These are phyloP conservation scores for Verticillium tricorpus DNA, from an alignment of 2,329 filamentous ascomycete genomes.

Conservation along the genomic window DNA sequence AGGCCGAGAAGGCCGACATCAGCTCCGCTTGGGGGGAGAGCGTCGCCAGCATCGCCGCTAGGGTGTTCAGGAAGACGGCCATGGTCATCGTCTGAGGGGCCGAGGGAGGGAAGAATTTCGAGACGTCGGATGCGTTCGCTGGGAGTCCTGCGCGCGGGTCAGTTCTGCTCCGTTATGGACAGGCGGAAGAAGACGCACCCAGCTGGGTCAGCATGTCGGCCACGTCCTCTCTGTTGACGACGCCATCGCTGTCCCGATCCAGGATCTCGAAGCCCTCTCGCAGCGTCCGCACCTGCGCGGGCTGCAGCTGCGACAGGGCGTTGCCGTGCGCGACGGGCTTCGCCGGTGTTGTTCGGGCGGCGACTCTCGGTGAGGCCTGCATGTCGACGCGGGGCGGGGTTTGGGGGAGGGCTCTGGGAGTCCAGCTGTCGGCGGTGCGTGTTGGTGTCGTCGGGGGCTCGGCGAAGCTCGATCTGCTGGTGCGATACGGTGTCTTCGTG, in stretches of 20 bases:
- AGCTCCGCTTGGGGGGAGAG: slow-evolving; percentile 78
- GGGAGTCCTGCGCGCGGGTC: slow-evolving; percentile 58
- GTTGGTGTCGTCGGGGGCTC: slow-evolving; percentile 37
- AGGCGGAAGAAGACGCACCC: slow-evolving; percentile 40
- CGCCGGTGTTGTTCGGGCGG: slow-evolving; percentile 24
- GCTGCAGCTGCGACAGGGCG: slow-evolving; percentile 68
- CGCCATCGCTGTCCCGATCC: slow-evolving; percentile 82
- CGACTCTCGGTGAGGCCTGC: slow-evolving; percentile 32
- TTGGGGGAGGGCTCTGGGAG: slow-evolving; percentile 24
- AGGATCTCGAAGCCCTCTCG: slow-evolving; percentile 92
- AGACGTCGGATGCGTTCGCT: slow-evolving; percentile 64
- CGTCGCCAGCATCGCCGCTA: slow-evolving; percentile 69
- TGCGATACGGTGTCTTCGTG: slow-evolving; percentile 32
- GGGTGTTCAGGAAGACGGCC: slow-evolving; percentile 77
- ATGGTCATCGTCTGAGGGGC: slow-evolving; percentile 72
- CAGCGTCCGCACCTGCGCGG: slow-evolving; percentile 79
- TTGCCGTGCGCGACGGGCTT: slow-evolving; percentile 40
- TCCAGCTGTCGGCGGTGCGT: slow-evolving; percentile 29
- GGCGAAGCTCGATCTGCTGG: slow-evolving; percentile 25
- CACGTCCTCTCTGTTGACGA: slow-evolving; percentile 77
- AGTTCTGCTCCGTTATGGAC: neutral
- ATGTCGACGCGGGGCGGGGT: slow-evolving; percentile 20
- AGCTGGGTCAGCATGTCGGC: slow-evolving; percentile 83
- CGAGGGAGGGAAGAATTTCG: slow-evolving; percentile 75
- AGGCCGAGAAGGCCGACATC: slow-evolving; percentile 85